Evolutionary conservation across 2,329 filamentous ascomycete genomes (phyloP), one percentile per base, ranked within the genome.

Genomic region (Achaetomium macrosporum): DNA sequence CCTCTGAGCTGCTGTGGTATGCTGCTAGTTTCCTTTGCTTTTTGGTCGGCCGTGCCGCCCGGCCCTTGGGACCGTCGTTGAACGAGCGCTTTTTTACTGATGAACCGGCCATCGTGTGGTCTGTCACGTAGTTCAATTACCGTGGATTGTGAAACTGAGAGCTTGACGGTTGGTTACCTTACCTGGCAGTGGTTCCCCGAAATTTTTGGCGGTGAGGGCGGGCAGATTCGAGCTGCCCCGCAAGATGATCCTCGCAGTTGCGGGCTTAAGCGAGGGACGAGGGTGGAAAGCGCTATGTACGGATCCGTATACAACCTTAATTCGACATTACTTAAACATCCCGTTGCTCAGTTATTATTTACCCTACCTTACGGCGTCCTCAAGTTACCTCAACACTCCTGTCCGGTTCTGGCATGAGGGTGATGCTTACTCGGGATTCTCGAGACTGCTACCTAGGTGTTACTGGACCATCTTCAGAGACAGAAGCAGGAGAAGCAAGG

Each of bases 1-100:
- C 70, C 20, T 61, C 60, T 19, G 74, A 76, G 53, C 75, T 74
- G 70, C 76, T 79, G 66, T 79, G 70, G 66, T 80, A 79, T 51
- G 73, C 68, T 54, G 74, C 61, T 54, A 74, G 71, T 67, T 70
- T 73, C 66, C 73, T 73, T 63, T 71, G 72, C 67, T 70, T 80
- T 69, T 82, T 82, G 19, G 68, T 67, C 0, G 77, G 77, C 13
- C 73, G 69, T 42, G 66, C 64, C 2, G 63, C 59, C 33, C 67
- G 67, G 29, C 61, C 53, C 49, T 66, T 68, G n/a, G 64, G 50
- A 16, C 56, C 60, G n/a, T 68, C 66, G 45, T 63, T 65, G 16
- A 62, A 61, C 43, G 65, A 60, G 31, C 69, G 63, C 58, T 71
- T 72, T 42, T 67, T 69, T 19, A 57, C 47, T 42, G 57, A 55